phyloP scores from a whole-genome alignment of 2,329 filamentous ascomycete species.

The Colletotrichum lindemuthianum region DNA sequence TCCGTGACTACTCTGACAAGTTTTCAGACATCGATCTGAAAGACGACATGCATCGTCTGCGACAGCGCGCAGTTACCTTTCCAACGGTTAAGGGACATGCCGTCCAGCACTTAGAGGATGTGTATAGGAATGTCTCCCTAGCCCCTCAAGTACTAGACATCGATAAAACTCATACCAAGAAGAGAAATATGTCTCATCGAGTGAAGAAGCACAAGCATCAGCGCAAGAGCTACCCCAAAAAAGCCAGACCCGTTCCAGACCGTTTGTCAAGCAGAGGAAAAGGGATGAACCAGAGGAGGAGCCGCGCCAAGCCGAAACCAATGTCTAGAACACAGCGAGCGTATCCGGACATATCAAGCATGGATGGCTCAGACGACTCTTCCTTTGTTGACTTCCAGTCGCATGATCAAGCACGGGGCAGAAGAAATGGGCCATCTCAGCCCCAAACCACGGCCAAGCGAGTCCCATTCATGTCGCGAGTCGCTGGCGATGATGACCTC shows the following conservation, averaged over 20 bases:
- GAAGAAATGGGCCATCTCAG: constrained; percentile 34
- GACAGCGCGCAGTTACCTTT: constrained; percentile 17
- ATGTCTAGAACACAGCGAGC: background rate
- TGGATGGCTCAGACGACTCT: constrained; percentile 32
- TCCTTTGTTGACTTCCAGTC: constrained; percentile 32
- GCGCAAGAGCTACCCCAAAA: background rate
- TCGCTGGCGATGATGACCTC: constrained; percentile 38
- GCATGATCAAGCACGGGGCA: constrained; percentile 29
- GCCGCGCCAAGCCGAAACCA: constrained; percentile 19
- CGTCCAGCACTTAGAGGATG: constrained; percentile 37
- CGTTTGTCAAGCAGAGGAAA: constrained; percentile 32
- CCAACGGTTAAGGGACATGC: constrained; percentile 34
- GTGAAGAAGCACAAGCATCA: background rate
- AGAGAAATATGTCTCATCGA: constrained; percentile 14
- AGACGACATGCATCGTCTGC: background rate
- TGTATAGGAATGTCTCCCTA: constrained; percentile 29
- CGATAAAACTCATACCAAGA: constrained; percentile 15
- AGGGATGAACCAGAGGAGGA: constrained; percentile 4
- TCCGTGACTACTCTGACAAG: background rate
- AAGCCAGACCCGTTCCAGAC: constrained; percentile 22
- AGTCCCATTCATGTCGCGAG: constrained; percentile 13
- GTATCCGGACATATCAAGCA: constrained; percentile 22
- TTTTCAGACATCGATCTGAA: constrained; percentile 23
- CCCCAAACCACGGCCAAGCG: constrained; percentile 26
- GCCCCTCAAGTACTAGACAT: constrained; percentile 18